Conservation (phyloP, 768 basidiomycete genomes). For the Tubosaeta sp. region DNA sequence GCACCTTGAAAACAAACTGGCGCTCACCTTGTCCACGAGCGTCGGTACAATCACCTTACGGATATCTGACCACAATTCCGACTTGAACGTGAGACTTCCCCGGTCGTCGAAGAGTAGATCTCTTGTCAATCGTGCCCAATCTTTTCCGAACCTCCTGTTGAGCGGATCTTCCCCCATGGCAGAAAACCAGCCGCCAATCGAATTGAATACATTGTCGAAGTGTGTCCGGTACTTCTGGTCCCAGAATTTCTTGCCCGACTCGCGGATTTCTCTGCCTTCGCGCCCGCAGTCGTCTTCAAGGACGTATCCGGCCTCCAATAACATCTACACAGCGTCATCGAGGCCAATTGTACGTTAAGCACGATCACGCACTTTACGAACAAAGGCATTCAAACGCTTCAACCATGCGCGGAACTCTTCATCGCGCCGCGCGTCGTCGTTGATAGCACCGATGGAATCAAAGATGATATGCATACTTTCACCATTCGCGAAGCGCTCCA, state of each 20-base stretch:
- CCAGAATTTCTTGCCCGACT: slow-evolving; percentile 75
- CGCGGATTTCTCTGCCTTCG: slow-evolving; percentile 59
- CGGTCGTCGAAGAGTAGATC: slow-evolving; percentile 77
- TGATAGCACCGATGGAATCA: slow-evolving; percentile 66
- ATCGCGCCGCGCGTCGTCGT: slow-evolving; percentile 72
- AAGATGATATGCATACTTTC: slow-evolving; percentile 62
- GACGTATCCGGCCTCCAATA: slow-evolving; percentile 82
- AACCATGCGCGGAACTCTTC: slow-evolving; percentile 75
- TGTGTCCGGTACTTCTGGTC: slow-evolving; percentile 67
- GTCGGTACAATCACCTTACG: slow-evolving; percentile 76
- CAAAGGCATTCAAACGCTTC: slow-evolving; percentile 51
- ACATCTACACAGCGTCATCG: slow-evolving; percentile 36
- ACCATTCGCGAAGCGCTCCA: slow-evolving; percentile 88
- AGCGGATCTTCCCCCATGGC: slow-evolving; percentile 83
- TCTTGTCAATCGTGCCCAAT: slow-evolving; percentile 75
- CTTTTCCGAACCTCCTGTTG: slow-evolving; percentile 77
- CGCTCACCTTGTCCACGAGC: slow-evolving; percentile 64
- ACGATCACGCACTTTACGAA: slow-evolving; percentile 50
- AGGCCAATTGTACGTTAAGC: not conserved
- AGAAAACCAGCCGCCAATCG: slow-evolving; percentile 73
- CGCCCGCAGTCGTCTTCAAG: slow-evolving; percentile 71
- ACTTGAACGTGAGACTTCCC: slow-evolving; percentile 85
- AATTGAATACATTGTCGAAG: slow-evolving; percentile 75
- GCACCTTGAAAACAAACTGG: not conserved
- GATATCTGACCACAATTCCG: slow-evolving; percentile 84